These are phyloP conservation scores for Diaporthe destruens DNA, from an alignment of 2,329 filamentous ascomycete genomes.

Conservation along the genomic window DNA sequence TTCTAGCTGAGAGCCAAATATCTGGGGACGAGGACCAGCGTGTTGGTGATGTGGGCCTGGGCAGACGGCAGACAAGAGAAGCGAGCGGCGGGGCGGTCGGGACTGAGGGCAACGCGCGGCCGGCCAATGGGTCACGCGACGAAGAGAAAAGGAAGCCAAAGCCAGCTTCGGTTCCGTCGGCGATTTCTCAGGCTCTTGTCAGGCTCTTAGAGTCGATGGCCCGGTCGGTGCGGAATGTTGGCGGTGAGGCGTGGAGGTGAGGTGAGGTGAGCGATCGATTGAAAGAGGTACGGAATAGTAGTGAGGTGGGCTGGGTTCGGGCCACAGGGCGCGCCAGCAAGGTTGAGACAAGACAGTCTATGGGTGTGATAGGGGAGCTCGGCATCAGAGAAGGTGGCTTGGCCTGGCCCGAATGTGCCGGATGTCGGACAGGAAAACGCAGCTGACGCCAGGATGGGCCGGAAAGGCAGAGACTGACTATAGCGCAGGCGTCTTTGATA, in stretches of 20 bases:
- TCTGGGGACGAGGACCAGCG: slow-evolving; percentile 23
- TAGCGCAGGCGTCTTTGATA: slow-evolving; percentile 1
- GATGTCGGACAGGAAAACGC: slow-evolving; percentile 7
- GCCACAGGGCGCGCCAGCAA: slow-evolving; percentile 19
- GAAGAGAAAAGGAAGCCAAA: neutral
- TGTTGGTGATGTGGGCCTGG: slow-evolving; percentile 28
- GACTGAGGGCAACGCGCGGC: neutral
- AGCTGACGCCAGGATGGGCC: slow-evolving; percentile 21
- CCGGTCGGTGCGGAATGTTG: slow-evolving; percentile 12
- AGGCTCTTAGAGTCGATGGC: neutral
- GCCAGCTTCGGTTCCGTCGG: slow-evolving; percentile 28
- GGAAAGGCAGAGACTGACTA: neutral
- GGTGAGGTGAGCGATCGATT: neutral
- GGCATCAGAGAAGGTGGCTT: slow-evolving; percentile 30
- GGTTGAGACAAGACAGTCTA: slow-evolving; percentile 31
- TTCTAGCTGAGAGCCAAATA: slow-evolving; percentile 29
- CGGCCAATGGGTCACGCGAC: slow-evolving; percentile 14
- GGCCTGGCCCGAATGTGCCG: slow-evolving; percentile 23
- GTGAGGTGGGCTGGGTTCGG: neutral
- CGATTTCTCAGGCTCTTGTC: neutral
- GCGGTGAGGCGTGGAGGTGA: neutral
- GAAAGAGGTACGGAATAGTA: neutral
- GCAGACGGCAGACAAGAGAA: slow-evolving; percentile 24
- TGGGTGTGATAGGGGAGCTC: slow-evolving; percentile 26
- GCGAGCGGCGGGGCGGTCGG: slow-evolving; percentile 3